Percentiles rank a stretch among this genome's conserved stretches.
These are phyloP conservation scores for Cinnamomum chago DNA, from an alignment of 164 flowering plant genomes.

Conservation along the genomic window DNA sequence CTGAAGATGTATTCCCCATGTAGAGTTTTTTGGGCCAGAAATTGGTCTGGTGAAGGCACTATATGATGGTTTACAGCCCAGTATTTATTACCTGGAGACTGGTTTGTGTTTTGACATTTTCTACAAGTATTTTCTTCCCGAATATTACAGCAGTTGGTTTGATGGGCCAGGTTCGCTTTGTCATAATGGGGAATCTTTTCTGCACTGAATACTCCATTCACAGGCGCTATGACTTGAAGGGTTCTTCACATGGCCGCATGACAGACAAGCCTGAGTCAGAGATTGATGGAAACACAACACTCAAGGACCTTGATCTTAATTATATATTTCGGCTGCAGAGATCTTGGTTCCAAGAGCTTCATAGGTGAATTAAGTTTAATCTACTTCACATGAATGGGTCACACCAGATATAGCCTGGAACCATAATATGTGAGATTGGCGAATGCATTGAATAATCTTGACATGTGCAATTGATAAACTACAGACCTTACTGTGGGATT, in stretches of 20 bases:
- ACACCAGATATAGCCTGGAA: too few species aligned
- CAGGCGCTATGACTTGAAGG: slow-evolving; percentile 57
- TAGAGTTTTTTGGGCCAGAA: background rate
- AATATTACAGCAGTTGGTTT: background rate
- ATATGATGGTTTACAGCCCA: background rate
- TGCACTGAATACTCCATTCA: slow-evolving; percentile 49
- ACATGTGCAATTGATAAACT: too few species aligned
- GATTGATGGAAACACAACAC: slow-evolving; percentile 52
- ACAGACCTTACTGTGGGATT: background rate
- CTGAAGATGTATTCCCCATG: background rate
- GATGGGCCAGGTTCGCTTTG: slow-evolving; percentile 40
- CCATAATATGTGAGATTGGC: too few species aligned
- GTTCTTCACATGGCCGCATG: slow-evolving; percentile 60
- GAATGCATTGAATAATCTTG: too few species aligned
- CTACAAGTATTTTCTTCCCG: background rate
- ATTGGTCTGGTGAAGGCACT: background rate
- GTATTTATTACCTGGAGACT: background rate
- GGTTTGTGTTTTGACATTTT: background rate
- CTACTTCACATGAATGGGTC: background rate
- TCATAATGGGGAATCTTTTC: slow-evolving; percentile 65
- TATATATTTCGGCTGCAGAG: slow-evolving; percentile 47
- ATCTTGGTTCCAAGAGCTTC: slow-evolving; percentile 50
- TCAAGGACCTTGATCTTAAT: slow-evolving; percentile 65
- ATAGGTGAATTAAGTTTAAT: slow-evolving; percentile 25
- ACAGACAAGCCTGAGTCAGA: slow-evolving; percentile 50